A percentile compares a stretch with the other conserved stretches of the same genome.
Evolutionary conservation across 768 basidiomycete genomes (phyloP).

Genomic region (Tulasnella sp.): DNA sequence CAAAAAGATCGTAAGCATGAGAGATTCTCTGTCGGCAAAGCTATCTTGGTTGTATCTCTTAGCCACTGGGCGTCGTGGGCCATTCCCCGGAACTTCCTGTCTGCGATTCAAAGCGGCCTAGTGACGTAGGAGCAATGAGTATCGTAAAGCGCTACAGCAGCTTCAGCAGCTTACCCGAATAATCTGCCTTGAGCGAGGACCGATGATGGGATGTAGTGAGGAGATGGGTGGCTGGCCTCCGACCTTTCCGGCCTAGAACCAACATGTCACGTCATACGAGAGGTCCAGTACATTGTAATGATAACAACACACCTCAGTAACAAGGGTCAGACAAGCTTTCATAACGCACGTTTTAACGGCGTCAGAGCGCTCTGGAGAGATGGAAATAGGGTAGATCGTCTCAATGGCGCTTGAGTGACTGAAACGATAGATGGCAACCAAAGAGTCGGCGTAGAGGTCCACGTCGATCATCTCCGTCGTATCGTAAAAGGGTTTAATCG

Average conservation of each 20-base stretch:
- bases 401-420: constrained; percentile 50
- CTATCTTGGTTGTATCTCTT: constrained; percentile 32
- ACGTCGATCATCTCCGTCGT: constrained; percentile 58
- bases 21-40: constrained; percentile 39
- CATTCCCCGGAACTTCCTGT: constrained; percentile 9
- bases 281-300: background rate
- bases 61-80: constrained; percentile 47
- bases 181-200: constrained; percentile 41
- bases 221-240: background rate
- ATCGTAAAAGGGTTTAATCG: constrained; percentile 53
- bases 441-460: constrained; percentile 60
- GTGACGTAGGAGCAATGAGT: background rate
- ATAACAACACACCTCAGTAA: constrained; percentile 43
- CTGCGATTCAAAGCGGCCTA: constrained; percentile 1
- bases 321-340: constrained; percentile 57
- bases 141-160: background rate
- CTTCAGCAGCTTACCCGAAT: constrained; percentile 40
- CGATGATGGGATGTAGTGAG: constrained; percentile 22
- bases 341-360: constrained; percentile 70
- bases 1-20: constrained; percentile 55
- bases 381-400: constrained; percentile 47
- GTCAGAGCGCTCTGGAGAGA: constrained; percentile 69
- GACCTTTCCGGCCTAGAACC: background rate
- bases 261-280: background rate
- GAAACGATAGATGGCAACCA: constrained; percentile 63